A percentile compares a stretch with the other conserved stretches of the same genome.
Conservation (phyloP, 306 rosid species). For the Comarum palustre region DNA sequence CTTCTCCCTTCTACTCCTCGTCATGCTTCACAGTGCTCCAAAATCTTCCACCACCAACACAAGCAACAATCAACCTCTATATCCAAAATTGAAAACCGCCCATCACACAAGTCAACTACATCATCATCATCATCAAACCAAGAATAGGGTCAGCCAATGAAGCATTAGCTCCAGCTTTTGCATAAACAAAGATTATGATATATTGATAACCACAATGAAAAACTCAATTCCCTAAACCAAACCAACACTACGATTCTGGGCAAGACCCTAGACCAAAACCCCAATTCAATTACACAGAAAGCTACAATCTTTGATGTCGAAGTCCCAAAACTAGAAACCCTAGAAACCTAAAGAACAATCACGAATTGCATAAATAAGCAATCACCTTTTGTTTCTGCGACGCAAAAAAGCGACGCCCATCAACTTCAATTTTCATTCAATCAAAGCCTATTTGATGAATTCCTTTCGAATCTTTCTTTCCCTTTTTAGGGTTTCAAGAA, state of each 20-base stretch:
- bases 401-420: slow-evolving; percentile 50
- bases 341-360: slow-evolving; percentile 16
- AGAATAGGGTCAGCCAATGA: neutral
- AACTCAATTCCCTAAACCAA: neutral
- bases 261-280: slow-evolving; percentile 10
- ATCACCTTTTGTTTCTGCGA: slow-evolving; percentile 51
- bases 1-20: slow-evolving; percentile 35
- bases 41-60: slow-evolving; percentile 46
- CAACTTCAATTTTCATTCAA: slow-evolving; percentile 24
- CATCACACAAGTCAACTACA: slow-evolving; percentile 13
- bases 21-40: slow-evolving; percentile 34
- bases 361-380: slow-evolving; percentile 23
- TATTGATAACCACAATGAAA: neutral
- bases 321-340: slow-evolving; percentile 3
- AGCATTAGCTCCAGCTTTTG: neutral
- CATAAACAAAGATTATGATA: neutral
- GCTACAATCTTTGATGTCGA: neutral
- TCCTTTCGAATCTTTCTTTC: slow-evolving; percentile 20
- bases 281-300: slow-evolving; percentile 2
- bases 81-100: slow-evolving; percentile 10
- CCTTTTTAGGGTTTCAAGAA: neutral
- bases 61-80: slow-evolving; percentile 18
- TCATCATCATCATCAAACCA: slow-evolving; percentile 10
- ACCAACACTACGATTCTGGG: slow-evolving; percentile 18
- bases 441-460: slow-evolving; percentile 40